Evolutionary conservation across 2,329 filamentous ascomycete genomes (phyloP).

Genomic region (Fusarium nisikadoi): DNA sequence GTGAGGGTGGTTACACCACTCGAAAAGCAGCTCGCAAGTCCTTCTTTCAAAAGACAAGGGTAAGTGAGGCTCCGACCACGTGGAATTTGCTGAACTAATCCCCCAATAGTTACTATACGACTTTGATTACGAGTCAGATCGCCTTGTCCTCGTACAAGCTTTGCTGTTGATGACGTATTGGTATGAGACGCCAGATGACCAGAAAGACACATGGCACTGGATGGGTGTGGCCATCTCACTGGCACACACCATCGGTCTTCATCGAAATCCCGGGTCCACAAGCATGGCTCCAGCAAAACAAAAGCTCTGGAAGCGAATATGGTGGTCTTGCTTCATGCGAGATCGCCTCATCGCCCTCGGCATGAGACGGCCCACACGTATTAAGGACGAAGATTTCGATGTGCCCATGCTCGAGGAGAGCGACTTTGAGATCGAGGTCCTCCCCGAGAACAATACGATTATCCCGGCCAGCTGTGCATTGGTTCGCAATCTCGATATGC

Average conservation of each 20-base stretch:
- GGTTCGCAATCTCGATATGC: constrained; percentile 76
- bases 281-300: constrained; percentile 79
- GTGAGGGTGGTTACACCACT: constrained; percentile 78
- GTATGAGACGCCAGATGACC: constrained; percentile 96
- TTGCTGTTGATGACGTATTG: constrained; percentile 95
- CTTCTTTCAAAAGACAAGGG: constrained; percentile 89
- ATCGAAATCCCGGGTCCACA: constrained; percentile 83
- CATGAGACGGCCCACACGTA: constrained; percentile 91
- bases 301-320: constrained; percentile 92
- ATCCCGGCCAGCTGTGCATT: constrained; percentile 77
- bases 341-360: constrained; percentile 92
- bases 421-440: constrained; percentile 82
- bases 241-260: constrained; percentile 91
- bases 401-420: constrained; percentile 87
- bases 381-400: constrained; percentile 93
- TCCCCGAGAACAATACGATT: constrained; percentile 74
- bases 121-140: constrained; percentile 93
- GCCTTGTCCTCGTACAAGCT: constrained; percentile 87
- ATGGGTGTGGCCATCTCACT: constrained; percentile 96
- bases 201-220: constrained; percentile 99
- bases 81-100: constrained; percentile 17
- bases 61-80: constrained; percentile 56
- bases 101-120: constrained; percentile 80
- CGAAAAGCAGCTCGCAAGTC: constrained; percentile 86
- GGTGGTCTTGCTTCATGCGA: constrained; percentile 98